Percentiles rank a stretch among this genome's conserved stretches.
Conservation (phyloP, 2,329 filamentous ascomycete species). For the Aspergillus sojae region DNA sequence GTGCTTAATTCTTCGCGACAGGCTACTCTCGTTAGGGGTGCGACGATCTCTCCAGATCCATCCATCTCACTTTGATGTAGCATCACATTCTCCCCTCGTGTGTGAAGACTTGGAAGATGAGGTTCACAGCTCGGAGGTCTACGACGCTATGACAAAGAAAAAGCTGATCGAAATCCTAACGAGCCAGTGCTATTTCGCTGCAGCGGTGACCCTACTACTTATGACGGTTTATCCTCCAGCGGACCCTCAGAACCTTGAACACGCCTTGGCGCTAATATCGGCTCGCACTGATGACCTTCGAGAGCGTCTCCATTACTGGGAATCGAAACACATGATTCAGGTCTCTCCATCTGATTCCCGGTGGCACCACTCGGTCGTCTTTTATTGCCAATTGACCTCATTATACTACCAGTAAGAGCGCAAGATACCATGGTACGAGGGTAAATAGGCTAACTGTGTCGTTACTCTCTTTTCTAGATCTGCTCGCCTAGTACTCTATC, state of each 20-base stretch:
- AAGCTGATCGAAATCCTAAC: background rate
- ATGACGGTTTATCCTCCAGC: background rate
- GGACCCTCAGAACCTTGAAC: background rate
- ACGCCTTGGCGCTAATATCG: background rate
- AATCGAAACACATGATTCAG: background rate
- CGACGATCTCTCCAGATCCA: background rate
- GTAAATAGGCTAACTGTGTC: background rate
- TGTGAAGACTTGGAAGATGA: background rate
- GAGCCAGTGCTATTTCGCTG: background rate
- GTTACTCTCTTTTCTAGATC: background rate
- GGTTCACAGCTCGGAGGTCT: background rate
- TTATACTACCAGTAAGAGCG: background rate
- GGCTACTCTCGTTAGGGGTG: background rate
- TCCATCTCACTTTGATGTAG: background rate
- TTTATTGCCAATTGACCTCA: background rate
- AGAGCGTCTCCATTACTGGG: background rate
- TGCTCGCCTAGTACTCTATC: background rate
- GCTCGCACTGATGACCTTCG: background rate
- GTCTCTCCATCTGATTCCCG: background rate
- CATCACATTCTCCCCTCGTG: background rate
- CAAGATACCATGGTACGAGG: no score
- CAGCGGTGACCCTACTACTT: background rate
- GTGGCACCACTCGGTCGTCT: background rate
- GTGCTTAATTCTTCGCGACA: background rate
- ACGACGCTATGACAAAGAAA: background rate